phyloP scores from a whole-genome alignment of 495 filamentous ascomycete species.

The Lasiosphaeria hispida region DNA sequence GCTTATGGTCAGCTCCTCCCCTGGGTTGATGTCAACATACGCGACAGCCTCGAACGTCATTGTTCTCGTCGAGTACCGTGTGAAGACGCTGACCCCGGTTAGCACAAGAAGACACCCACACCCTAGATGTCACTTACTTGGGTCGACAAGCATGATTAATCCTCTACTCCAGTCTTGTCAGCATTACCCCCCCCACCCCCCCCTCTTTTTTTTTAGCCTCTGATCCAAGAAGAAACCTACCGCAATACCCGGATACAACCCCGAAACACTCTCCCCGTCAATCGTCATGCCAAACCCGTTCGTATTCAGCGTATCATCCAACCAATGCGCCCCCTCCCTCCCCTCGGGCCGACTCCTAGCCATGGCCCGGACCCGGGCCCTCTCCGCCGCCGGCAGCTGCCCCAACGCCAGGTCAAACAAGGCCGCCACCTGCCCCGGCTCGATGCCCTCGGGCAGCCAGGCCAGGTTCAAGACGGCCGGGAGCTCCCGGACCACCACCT shows the following conservation, averaged over 20 bases:
- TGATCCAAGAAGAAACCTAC: slow-evolving; percentile 15
- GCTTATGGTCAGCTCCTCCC: slow-evolving; percentile 7
- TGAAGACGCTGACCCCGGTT: neutral
- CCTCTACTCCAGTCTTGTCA: slow-evolving; percentile 1
- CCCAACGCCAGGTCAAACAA: slow-evolving; percentile 3
- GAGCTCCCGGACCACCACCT: slow-evolving; percentile 1
- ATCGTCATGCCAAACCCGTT: slow-evolving; percentile 31
- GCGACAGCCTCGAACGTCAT: slow-evolving; percentile 12
- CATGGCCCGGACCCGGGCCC: slow-evolving; percentile 9
- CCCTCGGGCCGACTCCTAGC: neutral
- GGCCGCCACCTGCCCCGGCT: neutral
- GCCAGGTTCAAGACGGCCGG: slow-evolving; percentile 1
- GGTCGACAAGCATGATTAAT: slow-evolving; percentile 11
- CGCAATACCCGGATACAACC: slow-evolving; percentile 30
- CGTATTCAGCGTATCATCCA: slow-evolving; percentile 32
- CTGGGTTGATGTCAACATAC: neutral
- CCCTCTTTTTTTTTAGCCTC: too few species aligned
- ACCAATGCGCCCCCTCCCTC: slow-evolving; percentile 13
- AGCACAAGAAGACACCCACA: too few species aligned
- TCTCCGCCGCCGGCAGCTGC: neutral
- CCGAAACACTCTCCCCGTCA: slow-evolving; percentile 23
- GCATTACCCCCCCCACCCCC: neutral
- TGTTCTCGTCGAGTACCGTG: neutral
- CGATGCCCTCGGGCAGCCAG: neutral
- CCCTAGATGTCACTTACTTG: too few species aligned